These are phyloP conservation scores for Lentinula detonsa DNA, from an alignment of 768 basidiomycete genomes.

Conservation along the genomic window DNA sequence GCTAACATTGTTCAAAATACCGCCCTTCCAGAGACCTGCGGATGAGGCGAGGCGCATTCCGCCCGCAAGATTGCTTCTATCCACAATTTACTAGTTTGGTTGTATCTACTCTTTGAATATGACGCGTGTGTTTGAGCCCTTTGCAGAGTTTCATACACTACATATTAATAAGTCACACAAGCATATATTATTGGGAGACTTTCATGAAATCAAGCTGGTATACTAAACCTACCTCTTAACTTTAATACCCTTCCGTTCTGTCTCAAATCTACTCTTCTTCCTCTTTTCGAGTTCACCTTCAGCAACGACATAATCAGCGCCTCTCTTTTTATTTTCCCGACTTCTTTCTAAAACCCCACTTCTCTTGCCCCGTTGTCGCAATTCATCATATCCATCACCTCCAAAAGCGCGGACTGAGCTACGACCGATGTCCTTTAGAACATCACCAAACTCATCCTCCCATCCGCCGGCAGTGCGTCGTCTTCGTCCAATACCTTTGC, in stretches of 20 bases:
- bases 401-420: slow-evolving; percentile 27
- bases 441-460: slow-evolving; percentile 81
- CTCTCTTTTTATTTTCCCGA: slow-evolving; percentile 21
- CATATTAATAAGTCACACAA: no score
- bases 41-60: no score
- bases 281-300: slow-evolving; percentile 21
- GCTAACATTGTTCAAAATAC: no score
- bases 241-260: slow-evolving; percentile 37
- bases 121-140: no score
- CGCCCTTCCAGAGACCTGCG: no score
- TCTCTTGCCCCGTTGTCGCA: slow-evolving; percentile 65
- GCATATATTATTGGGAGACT: no score
- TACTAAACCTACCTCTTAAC: slow-evolving; percentile 15
- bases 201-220: no score
- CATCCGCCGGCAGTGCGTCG: slow-evolving; percentile 62
- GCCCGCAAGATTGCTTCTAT: no score
- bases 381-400: slow-evolving; percentile 78
- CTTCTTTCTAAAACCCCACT: slow-evolving; percentile 55
- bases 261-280: slow-evolving; percentile 46
- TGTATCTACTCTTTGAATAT: no score
- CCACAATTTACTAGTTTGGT: no score
- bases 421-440: slow-evolving; percentile 43
- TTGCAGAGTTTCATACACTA: no score
- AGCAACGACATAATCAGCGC: slow-evolving; percentile 19
- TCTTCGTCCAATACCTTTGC: slow-evolving; percentile 39